Conservation (phyloP, 306 rosid species). For the Ceratonia siliqua region DNA sequence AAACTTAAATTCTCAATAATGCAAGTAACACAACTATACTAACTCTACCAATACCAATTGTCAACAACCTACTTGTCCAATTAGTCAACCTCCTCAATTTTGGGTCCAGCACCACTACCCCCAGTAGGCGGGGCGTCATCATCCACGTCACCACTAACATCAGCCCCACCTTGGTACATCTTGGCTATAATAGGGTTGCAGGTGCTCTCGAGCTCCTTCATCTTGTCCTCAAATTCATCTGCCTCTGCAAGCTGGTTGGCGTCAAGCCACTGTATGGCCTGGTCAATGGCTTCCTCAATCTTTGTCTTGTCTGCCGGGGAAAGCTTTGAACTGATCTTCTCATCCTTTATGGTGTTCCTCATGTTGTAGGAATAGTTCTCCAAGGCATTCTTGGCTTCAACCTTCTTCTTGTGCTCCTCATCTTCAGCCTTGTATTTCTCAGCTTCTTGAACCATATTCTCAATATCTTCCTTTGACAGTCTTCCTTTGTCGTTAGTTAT, state of each 20-base stretch:
- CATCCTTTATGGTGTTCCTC: conserved; percentile 74
- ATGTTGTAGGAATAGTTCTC: conserved; percentile 80
- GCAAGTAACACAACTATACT: background rate
- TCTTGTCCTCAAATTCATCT: conserved; percentile 74
- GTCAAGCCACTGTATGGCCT: conserved; percentile 74
- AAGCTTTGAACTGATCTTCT: conserved; percentile 69
- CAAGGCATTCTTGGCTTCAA: conserved; percentile 64
- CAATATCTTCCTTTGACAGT: conserved; percentile 70
- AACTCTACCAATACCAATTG: background rate
- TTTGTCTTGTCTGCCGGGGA: conserved; percentile 58
- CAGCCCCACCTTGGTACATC: conserved; percentile 76
- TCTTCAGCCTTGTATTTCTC: conserved; percentile 81
- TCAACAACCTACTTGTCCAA: background rate
- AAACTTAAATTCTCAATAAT: background rate
- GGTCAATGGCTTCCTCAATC: conserved; percentile 66
- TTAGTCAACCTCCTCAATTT: conserved; percentile 82
- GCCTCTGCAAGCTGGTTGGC: conserved; percentile 66
- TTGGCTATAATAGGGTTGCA: conserved; percentile 79
- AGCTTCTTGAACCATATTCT: conserved; percentile 86
- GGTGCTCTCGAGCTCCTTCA: conserved; percentile 71
- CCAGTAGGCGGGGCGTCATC: conserved; percentile 60
- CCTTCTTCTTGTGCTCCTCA: conserved; percentile 81
- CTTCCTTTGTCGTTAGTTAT: conserved; percentile 82
- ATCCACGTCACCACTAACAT: conserved; percentile 40
- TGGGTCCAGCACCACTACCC: conserved; percentile 72